Conservation (phyloP, 169 alveolate genomes). For the Eimeria brunetti region DNA sequence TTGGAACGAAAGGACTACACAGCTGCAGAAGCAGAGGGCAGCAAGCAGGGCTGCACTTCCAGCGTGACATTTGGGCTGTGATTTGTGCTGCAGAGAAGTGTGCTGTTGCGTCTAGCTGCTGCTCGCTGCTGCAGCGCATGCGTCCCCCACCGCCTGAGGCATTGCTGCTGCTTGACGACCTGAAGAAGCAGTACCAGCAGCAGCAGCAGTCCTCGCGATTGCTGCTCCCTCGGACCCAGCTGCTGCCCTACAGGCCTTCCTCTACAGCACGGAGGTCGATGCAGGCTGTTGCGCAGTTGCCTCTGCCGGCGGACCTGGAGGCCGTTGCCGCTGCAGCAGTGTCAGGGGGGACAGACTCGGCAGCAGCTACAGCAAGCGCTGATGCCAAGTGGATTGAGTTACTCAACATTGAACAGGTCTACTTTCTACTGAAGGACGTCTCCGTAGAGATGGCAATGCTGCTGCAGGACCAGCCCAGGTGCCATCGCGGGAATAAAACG, state of each 20-base stretch:
- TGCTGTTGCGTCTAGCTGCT: slow-evolving; percentile 20
- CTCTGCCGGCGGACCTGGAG: slow-evolving; percentile 53
- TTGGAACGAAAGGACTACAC: background rate
- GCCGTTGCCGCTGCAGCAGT: slow-evolving; percentile 25
- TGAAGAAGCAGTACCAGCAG: slow-evolving; percentile 57
- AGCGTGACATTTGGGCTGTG: background rate
- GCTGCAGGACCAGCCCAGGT: slow-evolving; percentile 47
- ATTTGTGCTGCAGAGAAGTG: slow-evolving; percentile 24
- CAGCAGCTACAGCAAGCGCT: slow-evolving; percentile 24
- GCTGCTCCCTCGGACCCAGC: slow-evolving; percentile 27
- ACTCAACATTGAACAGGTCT: slow-evolving; percentile 37
- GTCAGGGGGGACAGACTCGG: background rate
- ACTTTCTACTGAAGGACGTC: slow-evolving; percentile 3
- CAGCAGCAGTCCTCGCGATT: slow-evolving; percentile 45
- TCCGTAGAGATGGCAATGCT: slow-evolving; percentile 6
- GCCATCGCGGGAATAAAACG: background rate
- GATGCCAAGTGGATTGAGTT: slow-evolving; percentile 18
- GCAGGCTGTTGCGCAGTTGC: slow-evolving; percentile 55
- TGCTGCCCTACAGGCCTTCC: slow-evolving; percentile 59
- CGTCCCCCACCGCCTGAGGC: slow-evolving; percentile 50
- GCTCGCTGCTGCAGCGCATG: slow-evolving; percentile 62
- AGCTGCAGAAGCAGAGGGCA: background rate
- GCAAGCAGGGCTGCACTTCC: background rate
- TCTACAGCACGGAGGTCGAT: slow-evolving; percentile 33
- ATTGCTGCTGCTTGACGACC: slow-evolving; percentile 44